Evolutionary conservation across 2,329 filamentous ascomycete species (phyloP), one percentile per base, ranked within the genome.

Genomic region (Fragosphaeria purpurea): DNA sequence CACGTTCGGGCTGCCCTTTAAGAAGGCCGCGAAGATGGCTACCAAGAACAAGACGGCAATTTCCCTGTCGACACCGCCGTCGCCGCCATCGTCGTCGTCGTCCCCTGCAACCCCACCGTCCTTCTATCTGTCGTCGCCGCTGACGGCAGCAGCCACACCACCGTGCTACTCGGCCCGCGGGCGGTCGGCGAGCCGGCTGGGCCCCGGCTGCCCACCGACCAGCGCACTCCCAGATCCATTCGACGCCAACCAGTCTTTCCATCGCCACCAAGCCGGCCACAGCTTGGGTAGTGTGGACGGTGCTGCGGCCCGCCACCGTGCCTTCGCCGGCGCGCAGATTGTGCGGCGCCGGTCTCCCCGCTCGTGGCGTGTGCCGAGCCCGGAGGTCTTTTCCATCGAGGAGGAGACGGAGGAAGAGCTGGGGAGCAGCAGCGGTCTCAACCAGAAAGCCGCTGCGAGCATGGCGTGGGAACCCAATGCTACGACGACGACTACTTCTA

Each of bases 351-450:
- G 70, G 42, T 70, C 73, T 7, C 69, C 68, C 8, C 68, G 69
- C 50, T 68, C 77, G 1, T 80, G 77, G 77, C 67, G 76, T 39
- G 72, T 77, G 63, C 77, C 77, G 6, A 80, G 76, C 58, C 76
- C 76, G 0, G 76, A 79, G 48, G 77, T 80, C 4, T 80, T 76
- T 72, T 74, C 74, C 34, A 80, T 80, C 50, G 72, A 77, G 62
- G 77, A 80, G 61, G 76, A 80, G 64, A 72, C 73, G 1, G 76
- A 78, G 63, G 74, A 75, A 58, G 74, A 77, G 57, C 61, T 72
- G 51, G 44, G 62, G 60, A 58, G 62, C 59, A 13, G 46, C 38
- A 44, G 51, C 48, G 13, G n/a, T 8, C 22, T 22, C 2, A 22
- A 22, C 22, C 22, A 22, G 22, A 3, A 22, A 22, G 22, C 3